These are phyloP conservation scores for Citrus reticulata DNA, from an alignment of 345 rosid species.

Conservation along the genomic window DNA sequence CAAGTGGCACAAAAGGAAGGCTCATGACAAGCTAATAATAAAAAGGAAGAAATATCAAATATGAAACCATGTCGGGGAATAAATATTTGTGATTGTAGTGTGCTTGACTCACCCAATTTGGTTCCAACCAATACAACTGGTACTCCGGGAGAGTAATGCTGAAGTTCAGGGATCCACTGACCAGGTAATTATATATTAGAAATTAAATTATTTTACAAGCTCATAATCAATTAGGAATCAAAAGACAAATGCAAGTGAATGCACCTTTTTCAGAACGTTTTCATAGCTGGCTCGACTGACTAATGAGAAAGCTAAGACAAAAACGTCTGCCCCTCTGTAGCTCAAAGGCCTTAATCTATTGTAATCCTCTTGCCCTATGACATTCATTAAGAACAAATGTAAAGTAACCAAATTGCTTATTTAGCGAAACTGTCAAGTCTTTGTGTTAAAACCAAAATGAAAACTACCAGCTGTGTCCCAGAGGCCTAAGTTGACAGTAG, in stretches of 20 bases:
- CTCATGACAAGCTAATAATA: neutral
- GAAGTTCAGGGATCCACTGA: slow-evolving; percentile 99
- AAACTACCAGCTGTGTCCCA: slow-evolving; percentile 98
- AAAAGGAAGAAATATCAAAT: neutral
- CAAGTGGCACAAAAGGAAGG: neutral
- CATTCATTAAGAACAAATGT: slow-evolving; percentile 13
- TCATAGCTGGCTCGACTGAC: slow-evolving; percentile 97
- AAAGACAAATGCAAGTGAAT: neutral
- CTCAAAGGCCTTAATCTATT: slow-evolving; percentile 96
- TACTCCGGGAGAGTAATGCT: slow-evolving; percentile 87
- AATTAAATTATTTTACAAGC: neutral
- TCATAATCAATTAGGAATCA: neutral
- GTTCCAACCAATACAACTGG: slow-evolving; percentile 92
- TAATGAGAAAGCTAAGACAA: slow-evolving; percentile 92
- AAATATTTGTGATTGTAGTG: neutral
- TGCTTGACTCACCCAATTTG: slow-evolving; percentile 63
- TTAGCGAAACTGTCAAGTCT: neutral
- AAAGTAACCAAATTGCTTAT: neutral
- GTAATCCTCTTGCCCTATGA: slow-evolving; percentile 92
- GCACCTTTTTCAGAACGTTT: slow-evolving; percentile 88
- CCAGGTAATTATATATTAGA: slow-evolving; percentile 31
- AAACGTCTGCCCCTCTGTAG: slow-evolving; percentile 95
- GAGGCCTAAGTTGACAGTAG: slow-evolving; percentile 88
- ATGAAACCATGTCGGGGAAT: neutral
- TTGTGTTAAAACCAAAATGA: neutral